These are phyloP conservation scores for Grammothele lineata DNA, from an alignment of 768 basidiomycete species.

Conservation along the genomic window DNA sequence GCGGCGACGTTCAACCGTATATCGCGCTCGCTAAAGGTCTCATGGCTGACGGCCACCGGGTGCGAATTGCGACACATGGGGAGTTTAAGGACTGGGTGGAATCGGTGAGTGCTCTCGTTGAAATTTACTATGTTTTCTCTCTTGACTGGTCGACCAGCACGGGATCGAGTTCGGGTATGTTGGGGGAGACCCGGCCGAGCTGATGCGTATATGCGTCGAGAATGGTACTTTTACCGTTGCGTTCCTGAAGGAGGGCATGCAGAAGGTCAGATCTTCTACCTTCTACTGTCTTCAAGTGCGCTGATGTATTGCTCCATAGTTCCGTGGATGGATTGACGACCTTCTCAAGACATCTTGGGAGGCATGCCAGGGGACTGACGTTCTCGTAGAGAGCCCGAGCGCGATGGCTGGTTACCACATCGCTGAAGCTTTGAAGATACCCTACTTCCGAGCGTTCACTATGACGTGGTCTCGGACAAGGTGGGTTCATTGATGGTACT, in stretches of 20 bases:
- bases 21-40: constrained; percentile 92
- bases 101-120: constrained; percentile 53
- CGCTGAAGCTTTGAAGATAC: constrained; percentile 89
- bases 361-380: constrained; percentile 91
- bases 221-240: constrained; percentile 97
- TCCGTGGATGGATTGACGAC: constrained; percentile 97
- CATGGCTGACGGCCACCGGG: constrained; percentile 83
- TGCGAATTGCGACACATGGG: constrained; percentile 90
- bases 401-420: constrained; percentile 98
- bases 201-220: constrained; percentile 97
- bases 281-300: no score
- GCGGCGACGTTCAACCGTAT: constrained; percentile 98
- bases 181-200: constrained; percentile 95
- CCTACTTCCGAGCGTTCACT: constrained; percentile 93
- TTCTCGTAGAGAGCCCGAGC: constrained; percentile 92
- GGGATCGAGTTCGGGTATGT: constrained; percentile 95
- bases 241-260: constrained; percentile 86
- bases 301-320: constrained; percentile 47
- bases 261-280: constrained; percentile 52
- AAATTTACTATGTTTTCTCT: background rate
- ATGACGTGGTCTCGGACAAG: constrained; percentile 98
- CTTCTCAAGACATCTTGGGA: constrained; percentile 93
- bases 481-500: constrained; percentile 19
- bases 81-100: constrained; percentile 96
- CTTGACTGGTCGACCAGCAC: constrained; percentile 48